A percentile compares a stretch with the other conserved stretches of the same genome.
These are phyloP conservation scores for Pyrrhoderma lamaoense DNA, from an alignment of 1,284 basidiomycete species.

Conservation along the genomic window DNA sequence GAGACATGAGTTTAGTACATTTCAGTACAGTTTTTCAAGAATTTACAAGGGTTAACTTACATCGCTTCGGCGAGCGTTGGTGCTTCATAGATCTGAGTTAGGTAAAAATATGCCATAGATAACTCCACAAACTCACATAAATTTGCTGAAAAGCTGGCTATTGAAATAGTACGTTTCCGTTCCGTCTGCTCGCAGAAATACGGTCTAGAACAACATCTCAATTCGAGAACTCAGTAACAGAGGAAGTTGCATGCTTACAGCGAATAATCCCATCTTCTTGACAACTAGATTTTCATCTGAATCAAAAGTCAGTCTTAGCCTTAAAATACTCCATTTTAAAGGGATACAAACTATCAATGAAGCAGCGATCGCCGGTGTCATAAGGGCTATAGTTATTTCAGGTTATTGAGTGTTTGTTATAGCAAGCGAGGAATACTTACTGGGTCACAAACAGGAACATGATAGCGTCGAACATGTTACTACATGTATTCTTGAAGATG, in stretches of 20 bases:
- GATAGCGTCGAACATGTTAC: slow-evolving; percentile 65
- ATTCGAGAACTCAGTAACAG: not conserved
- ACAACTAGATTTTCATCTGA: slow-evolving; percentile 62
- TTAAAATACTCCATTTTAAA: not conserved
- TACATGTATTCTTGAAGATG: slow-evolving; percentile 66
- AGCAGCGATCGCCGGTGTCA: slow-evolving; percentile 70
- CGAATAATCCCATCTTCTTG: slow-evolving; percentile 70
- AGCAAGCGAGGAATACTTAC: slow-evolving; percentile 32
- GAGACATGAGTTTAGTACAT: slow-evolving; percentile 8
- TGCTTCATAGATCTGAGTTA: slow-evolving; percentile 31
- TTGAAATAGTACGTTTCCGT: slow-evolving; percentile 75
- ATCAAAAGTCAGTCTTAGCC: not conserved
- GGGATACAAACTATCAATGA: slow-evolving; percentile 47
- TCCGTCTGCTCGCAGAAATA: slow-evolving; percentile 60
- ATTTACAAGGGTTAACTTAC: slow-evolving; percentile 28
- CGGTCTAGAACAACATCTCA: slow-evolving; percentile 36
- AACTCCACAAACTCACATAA: slow-evolving; percentile 45
- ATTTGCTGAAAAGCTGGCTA: slow-evolving; percentile 62
- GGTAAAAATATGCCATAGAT: slow-evolving; percentile 5
- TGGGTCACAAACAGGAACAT: slow-evolving; percentile 77
- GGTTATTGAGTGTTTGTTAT: not conserved
- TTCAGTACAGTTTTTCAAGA: slow-evolving; percentile 2
- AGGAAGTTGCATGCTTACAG: slow-evolving; percentile 32
- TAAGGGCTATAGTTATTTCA: slow-evolving; percentile 47
- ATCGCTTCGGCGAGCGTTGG: slow-evolving; percentile 63